Evolutionary conservation across 208 protist genomes (phyloP), one percentile per base, ranked within the genome.

Genomic region (Trypanosoma cruzi): DNA sequence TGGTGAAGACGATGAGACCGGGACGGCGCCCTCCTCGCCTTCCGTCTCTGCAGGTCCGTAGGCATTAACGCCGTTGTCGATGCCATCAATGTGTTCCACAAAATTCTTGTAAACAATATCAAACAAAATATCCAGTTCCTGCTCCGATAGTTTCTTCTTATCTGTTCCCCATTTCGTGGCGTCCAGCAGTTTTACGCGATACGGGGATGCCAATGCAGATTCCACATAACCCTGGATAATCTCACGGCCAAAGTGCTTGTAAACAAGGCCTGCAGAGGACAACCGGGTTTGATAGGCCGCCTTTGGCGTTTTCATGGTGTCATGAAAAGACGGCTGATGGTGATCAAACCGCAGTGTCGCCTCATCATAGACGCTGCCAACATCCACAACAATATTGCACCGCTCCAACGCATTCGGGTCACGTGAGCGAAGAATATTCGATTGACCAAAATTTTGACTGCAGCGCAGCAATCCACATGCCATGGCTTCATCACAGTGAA

Each of bases 401-500:
- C 70, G 24, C 16, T 85, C 84, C 44, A 99, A 80, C 68, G 87
- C 42, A 32, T 61, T 74, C 4, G 71, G 67, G 72, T 98, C 92
- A 53, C 97, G 80, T 26, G 94, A 93, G 76, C 98, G 88, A 16
- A 97, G 52, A 69, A 98, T 69, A 71, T 64, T 54, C 22, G 86
- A 79, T 42, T 71, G 16, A 37, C 46, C 49, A 69, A 84, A 98
- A 62, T 86, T 50, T 11, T 71, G 42, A 14, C 84, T 84, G 65
- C 91, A 82, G 16, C 86, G 83, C 18, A 99, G 88, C 46, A 99
- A 61, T 5, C 82, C 93, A 69, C 88, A 96, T 16, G 95, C 95
- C n/a, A 98, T 68, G 8, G 96, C 93, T 84, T 99, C 97, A 81
- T 99, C 97, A 67, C 89, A 96, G 80, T 99, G 97, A 72, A 99